These are phyloP conservation scores for Microsporum audouinii DNA, from an alignment of 2,329 filamentous ascomycete genomes.

Conservation along the genomic window DNA sequence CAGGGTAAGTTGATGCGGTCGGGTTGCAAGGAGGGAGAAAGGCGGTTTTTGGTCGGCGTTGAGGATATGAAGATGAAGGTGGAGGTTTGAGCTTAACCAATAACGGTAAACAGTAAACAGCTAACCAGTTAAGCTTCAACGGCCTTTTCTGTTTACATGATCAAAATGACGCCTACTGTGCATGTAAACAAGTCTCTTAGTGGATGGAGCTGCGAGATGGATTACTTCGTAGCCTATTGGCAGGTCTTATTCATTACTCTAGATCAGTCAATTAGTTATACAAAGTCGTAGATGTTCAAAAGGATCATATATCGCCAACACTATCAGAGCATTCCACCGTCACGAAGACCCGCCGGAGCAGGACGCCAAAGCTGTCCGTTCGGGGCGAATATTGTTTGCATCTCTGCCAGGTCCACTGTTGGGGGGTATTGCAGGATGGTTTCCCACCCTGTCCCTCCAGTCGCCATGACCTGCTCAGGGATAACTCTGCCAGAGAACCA, in stretches of 20 bases:
- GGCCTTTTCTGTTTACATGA: no score
- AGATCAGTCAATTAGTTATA: background rate
- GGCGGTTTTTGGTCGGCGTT: no score
- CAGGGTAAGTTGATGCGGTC: background rate
- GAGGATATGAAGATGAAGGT: no score
- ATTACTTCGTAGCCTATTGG: background rate
- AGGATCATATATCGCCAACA: background rate
- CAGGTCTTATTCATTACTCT: background rate
- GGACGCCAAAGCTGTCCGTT: background rate
- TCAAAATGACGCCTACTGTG: background rate
- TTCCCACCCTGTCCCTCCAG: constrained; percentile 41
- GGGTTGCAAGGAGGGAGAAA: no score
- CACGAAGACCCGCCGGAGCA: background rate
- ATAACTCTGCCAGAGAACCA: constrained; percentile 59
- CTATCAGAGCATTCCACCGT: background rate
- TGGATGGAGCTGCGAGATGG: background rate
- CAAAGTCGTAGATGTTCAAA: background rate
- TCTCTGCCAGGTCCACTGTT: background rate
- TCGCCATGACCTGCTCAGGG: constrained; percentile 52
- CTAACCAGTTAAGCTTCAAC: no score
- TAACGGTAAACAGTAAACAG: no score
- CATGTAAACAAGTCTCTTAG: background rate
- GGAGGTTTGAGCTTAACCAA: no score
- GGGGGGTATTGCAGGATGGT: constrained; percentile 18
- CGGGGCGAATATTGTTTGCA: background rate